A percentile compares a stretch with the other conserved stretches of the same genome.
Evolutionary conservation across 179 eudicot species (phyloP).

Genomic region (Drosera spatulata): DNA sequence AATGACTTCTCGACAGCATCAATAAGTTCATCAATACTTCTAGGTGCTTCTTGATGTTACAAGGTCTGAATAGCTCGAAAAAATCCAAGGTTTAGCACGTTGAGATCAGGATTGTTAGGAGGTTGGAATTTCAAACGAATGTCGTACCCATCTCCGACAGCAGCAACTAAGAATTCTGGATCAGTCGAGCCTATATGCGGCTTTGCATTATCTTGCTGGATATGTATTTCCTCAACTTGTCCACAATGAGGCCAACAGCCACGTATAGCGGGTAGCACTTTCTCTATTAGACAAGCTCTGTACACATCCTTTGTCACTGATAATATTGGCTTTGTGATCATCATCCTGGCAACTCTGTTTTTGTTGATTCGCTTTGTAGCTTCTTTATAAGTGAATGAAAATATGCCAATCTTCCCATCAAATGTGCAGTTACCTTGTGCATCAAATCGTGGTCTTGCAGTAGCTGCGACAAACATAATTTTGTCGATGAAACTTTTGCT

Average conservation of each 20-base stretch:
- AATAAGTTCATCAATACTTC: constrained; percentile 6
- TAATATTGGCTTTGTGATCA: constrained; percentile 11
- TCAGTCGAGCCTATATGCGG: constrained; percentile 2
- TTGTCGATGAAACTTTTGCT: not conserved
- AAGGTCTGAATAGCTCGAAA: constrained; percentile 14
- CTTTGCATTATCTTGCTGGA: constrained; percentile 17
- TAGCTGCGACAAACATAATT: constrained; percentile 8
- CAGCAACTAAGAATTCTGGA: constrained; percentile 2
- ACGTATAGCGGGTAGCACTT: constrained; percentile 3
- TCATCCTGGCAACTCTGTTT: constrained; percentile 6
- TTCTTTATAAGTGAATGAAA: too few species aligned
- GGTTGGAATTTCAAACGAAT: constrained; percentile 10
- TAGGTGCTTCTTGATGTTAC: constrained; percentile 7
- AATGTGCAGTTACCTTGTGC: constrained; percentile 4
- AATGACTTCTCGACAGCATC: constrained; percentile 6
- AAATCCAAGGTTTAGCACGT: constrained; percentile 11
- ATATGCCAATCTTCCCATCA: too few species aligned
- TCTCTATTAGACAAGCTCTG: not conserved
- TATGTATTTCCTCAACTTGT: not conserved
- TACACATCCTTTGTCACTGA: constrained; percentile 9
- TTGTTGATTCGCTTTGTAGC: not conserved
- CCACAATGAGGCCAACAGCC: constrained; percentile 4
- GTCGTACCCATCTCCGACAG: constrained; percentile 5
- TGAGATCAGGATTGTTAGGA: constrained; percentile 7
- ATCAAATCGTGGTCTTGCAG: constrained; percentile 13